These are phyloP conservation scores for Scedosporium apiospermum DNA, from an alignment of 2,329 filamentous ascomycete genomes.

Conservation along the genomic window DNA sequence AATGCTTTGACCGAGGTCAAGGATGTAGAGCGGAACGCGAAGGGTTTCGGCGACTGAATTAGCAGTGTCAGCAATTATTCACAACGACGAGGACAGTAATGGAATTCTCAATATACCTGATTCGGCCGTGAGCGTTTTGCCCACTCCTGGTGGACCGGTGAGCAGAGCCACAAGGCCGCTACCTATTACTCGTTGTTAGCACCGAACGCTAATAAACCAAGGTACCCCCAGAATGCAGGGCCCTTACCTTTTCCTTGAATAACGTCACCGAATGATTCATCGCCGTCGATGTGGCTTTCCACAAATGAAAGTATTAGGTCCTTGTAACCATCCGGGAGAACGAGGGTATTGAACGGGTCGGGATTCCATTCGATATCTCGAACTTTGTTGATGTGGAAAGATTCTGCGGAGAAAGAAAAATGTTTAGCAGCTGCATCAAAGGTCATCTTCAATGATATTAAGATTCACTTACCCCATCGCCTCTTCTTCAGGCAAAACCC, in stretches of 20 bases:
- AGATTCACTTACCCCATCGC: slow-evolving; percentile 21
- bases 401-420: not conserved
- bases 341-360: slow-evolving; percentile 37
- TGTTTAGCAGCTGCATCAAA: not conserved
- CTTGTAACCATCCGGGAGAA: slow-evolving; percentile 39
- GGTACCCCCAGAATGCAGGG: not conserved
- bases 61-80: slow-evolving; percentile 29
- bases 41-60: slow-evolving; percentile 33
- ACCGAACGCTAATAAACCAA: not conserved
- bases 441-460: not conserved
- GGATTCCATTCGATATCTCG: slow-evolving; percentile 36
- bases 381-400: slow-evolving; percentile 35
- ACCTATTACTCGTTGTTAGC: not conserved
- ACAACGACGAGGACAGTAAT: not conserved
- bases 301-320: slow-evolving; percentile 34
- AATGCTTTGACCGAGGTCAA: slow-evolving; percentile 57
- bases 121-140: slow-evolving; percentile 38
- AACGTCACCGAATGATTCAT: slow-evolving; percentile 38
- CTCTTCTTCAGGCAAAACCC: slow-evolving; percentile 40
- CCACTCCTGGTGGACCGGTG: slow-evolving; percentile 37
- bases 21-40: slow-evolving; percentile 31
- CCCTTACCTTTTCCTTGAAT: slow-evolving; percentile 39
- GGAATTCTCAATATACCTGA: not conserved
- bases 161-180: slow-evolving; percentile 38
- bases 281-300: slow-evolving; percentile 29